Conservation (phyloP, 257 asterid genomes). For the Rauvolfia tetraphylla region DNA sequence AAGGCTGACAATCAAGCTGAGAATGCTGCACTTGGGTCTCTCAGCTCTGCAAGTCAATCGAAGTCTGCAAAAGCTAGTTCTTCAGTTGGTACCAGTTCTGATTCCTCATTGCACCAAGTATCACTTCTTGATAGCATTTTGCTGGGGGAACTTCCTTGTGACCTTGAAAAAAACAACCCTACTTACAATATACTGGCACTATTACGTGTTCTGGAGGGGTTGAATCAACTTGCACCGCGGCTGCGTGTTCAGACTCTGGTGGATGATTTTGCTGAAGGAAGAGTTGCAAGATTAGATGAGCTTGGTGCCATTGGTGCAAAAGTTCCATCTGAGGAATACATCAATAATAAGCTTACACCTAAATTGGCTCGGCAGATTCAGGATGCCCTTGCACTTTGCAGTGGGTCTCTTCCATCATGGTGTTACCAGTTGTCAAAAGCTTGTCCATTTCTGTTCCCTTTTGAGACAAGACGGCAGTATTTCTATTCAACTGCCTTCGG, state of each 20-base stretch:
- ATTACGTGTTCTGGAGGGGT: slow-evolving; percentile 83
- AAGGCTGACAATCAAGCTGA: slow-evolving; percentile 67
- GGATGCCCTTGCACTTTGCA: slow-evolving; percentile 95
- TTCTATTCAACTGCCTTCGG: slow-evolving; percentile 98
- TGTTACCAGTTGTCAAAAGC: slow-evolving; percentile 97
- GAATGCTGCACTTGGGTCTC: slow-evolving; percentile 47
- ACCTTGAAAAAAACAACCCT: slow-evolving; percentile 79
- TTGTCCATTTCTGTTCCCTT: slow-evolving; percentile 95
- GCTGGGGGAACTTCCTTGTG: slow-evolving; percentile 94
- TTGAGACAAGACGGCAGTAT: slow-evolving; percentile 96
- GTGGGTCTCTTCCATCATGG: slow-evolving; percentile 98
- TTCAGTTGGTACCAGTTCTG: slow-evolving; percentile 40
- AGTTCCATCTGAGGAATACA: slow-evolving; percentile 60
- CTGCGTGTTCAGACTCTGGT: slow-evolving; percentile 53
- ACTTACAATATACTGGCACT: slow-evolving; percentile 84
- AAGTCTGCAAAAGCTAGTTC: slow-evolving; percentile 60
- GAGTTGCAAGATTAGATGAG: slow-evolving; percentile 47
- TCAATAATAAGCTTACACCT: slow-evolving; percentile 86
- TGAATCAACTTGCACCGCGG: slow-evolving; percentile 92
- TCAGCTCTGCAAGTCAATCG: slow-evolving; percentile 53
- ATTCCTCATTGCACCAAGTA: slow-evolving; percentile 39
- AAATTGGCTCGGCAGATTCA: slow-evolving; percentile 91
- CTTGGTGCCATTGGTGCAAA: slow-evolving; percentile 43
- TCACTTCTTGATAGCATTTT: slow-evolving; percentile 90
- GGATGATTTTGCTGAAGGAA: slow-evolving; percentile 78